A percentile compares a stretch with the other conserved stretches of the same genome.
Conservation (phyloP, 371 early-diverging fungal species). For the Actinomortierella wolfii region DNA sequence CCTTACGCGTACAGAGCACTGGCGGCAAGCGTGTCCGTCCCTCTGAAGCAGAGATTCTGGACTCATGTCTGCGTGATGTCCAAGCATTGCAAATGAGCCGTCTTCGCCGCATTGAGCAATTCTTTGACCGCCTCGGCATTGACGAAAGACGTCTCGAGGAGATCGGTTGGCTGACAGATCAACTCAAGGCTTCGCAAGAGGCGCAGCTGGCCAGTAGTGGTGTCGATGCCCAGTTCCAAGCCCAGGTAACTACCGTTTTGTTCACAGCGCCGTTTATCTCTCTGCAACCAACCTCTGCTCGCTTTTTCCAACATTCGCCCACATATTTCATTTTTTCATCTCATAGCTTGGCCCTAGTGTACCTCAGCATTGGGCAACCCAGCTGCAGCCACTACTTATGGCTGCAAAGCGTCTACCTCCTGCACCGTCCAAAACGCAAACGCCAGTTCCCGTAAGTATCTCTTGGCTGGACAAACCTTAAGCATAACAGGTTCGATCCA, state of each 20-base stretch:
- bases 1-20: constrained; percentile 12
- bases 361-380: constrained; percentile 28
- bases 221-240: too few relatives aligned
- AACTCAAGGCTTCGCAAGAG: constrained; percentile 24
- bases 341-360: constrained; percentile 20
- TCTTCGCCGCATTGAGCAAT: constrained; percentile 36
- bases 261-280: too few relatives aligned
- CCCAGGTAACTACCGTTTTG: too few relatives aligned
- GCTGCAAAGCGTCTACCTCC: constrained; percentile 26
- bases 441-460: not conserved
- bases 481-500: too few relatives aligned
- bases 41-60: constrained; percentile 39
- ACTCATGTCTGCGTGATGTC: constrained; percentile 40
- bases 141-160: constrained; percentile 42
- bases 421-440: constrained; percentile 21
- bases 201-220: not conserved
- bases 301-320: too few relatives aligned
- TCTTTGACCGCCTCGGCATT: constrained; percentile 38
- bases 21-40: constrained; percentile 29
- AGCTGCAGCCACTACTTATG: constrained; percentile 26
- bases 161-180: constrained; percentile 38
- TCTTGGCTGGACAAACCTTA: too few relatives aligned
- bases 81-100: constrained; percentile 25
- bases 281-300: too few relatives aligned
- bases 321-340: too few relatives aligned